Evolutionary conservation across 2,329 filamentous ascomycete genomes (phyloP), one percentile per base, ranked within the genome.

Genomic region (Aspergillus tubingensis): DNA sequence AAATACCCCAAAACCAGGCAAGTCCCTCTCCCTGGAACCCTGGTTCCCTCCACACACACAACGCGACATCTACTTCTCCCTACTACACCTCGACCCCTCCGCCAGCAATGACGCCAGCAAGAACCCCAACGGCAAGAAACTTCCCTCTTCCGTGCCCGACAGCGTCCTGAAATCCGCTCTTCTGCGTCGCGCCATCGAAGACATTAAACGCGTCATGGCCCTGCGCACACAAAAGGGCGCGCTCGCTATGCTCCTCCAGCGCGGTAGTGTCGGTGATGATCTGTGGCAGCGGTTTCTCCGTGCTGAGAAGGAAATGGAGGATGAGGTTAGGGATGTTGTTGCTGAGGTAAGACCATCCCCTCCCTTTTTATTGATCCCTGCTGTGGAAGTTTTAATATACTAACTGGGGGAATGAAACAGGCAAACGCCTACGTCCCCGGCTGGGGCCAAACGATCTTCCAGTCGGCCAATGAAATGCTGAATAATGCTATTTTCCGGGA

Each of bases 231-330:
- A 92, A 68, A 99, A 98, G 82, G 90, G 91, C 70, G 92, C 95
- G 7, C 87, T 96, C 72, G 89, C 90, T 72, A 85, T 88, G 23
- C 81, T 99, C 67, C 79, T 98, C 69, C 92, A 96, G 78, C 85
- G 92, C 65, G 95, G 95, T 52, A 96, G 92, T 72, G 92, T 99
- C 1, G 94, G 95, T 13, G 95, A 99, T 75, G 95, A 99, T 76
- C 79, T 99, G 68, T 96, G 92, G 90, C 91, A 97, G 81, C 85
- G 94, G 41, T 96, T 98, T 77, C 79, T 88, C 78, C 86, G 92
- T 54, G 95, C 94, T 0, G 95, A 99, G 85, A 93, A 96, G 81
- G 95, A 99, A 79, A 96, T 98, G 83, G 93, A 99, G 80, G 91
- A 92, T 67, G 95, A 99, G 79, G 83, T 99, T 63, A 87, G 91